Evolutionary conservation across 192 early-diverging fungal species (phyloP).

Genomic region (Coemansia sp.): DNA sequence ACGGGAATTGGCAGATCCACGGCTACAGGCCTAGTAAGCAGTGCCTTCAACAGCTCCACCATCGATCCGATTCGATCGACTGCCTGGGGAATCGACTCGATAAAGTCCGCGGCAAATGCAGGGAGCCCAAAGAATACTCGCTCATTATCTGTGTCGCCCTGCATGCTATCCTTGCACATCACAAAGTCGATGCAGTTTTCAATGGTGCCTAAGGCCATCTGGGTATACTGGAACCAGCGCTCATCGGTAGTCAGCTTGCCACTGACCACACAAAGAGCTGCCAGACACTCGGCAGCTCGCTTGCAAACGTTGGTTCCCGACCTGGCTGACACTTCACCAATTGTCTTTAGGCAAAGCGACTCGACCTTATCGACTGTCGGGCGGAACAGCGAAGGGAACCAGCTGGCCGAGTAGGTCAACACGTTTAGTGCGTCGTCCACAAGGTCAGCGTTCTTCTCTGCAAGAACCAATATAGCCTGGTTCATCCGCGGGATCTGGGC

Average conservation of each 20-base stretch:
- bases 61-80: constrained; percentile 41
- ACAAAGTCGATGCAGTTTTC: constrained; percentile 36
- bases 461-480: constrained; percentile 35
- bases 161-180: constrained; percentile 15
- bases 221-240: constrained; percentile 39
- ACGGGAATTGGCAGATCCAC: constrained; percentile 28
- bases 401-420: constrained; percentile 34
- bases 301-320: constrained; percentile 1
- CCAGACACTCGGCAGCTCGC: constrained; percentile 11
- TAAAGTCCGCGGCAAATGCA: constrained; percentile 20
- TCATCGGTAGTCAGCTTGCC: constrained; percentile 41
- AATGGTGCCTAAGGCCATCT: constrained; percentile 38
- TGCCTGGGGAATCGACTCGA: constrained; percentile 38
- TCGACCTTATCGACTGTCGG: constrained; percentile 43
- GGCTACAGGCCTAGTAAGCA: constrained; percentile 28
- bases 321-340: constrained; percentile 12
- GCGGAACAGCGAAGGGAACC: constrained; percentile 47
- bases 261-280: constrained; percentile 12
- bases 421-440: constrained; percentile 15
- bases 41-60: constrained; percentile 27
- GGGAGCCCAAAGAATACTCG: constrained; percentile 16
- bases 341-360: constrained; percentile 28
- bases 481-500: constrained; percentile 45
- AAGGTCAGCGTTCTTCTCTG: constrained; percentile 36
- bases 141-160: background rate